Percentiles rank a stretch among this genome's conserved stretches.
phyloP scores from a whole-genome alignment of 2,329 filamentous ascomycete species.

The Trichophaea hybrida region DNA sequence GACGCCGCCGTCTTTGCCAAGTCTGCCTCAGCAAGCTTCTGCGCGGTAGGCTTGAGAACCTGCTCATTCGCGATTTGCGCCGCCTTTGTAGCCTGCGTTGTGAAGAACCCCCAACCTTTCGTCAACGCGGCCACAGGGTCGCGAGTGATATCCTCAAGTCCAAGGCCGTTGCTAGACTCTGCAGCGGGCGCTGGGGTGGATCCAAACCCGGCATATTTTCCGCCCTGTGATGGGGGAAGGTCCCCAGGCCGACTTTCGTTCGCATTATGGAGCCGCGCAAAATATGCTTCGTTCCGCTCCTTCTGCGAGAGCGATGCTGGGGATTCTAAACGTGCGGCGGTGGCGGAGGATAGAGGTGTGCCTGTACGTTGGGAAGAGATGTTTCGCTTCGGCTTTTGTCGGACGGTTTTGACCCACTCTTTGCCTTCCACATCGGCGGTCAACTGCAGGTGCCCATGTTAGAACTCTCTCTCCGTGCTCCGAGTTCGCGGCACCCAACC shows the following conservation, averaged over 20 bases:
- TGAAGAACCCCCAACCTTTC: slow-evolving; percentile 91
- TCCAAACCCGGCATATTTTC: slow-evolving; percentile 84
- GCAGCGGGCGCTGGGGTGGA: slow-evolving; percentile 43
- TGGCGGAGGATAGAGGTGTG: slow-evolving; percentile 6
- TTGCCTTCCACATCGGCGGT: slow-evolving; percentile 74
- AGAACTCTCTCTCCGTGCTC: neutral
- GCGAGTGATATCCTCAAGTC: slow-evolving; percentile 73
- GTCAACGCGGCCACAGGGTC: slow-evolving; percentile 78
- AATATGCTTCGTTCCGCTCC: slow-evolving; percentile 69
- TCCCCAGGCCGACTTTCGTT: slow-evolving; percentile 63
- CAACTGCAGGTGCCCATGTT: slow-evolving; percentile 32
- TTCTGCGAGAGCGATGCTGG: slow-evolving; percentile 32
- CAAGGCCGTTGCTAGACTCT: slow-evolving; percentile 34
- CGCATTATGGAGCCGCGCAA: slow-evolving; percentile 66
- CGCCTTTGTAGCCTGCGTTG: slow-evolving; percentile 72
- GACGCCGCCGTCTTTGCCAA: slow-evolving; percentile 53
- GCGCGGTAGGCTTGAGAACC: slow-evolving; percentile 84
- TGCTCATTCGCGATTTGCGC: slow-evolving; percentile 83
- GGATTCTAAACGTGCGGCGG: neutral
- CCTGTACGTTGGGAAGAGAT: slow-evolving; percentile 15
- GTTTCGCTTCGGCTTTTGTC: slow-evolving; percentile 34
- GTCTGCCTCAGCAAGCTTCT: slow-evolving; percentile 72
- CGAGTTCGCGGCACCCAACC: slow-evolving; percentile 2
- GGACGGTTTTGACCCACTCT: slow-evolving; percentile 58
- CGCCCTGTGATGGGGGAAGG: slow-evolving; percentile 75